A percentile compares a stretch with the other conserved stretches of the same genome.
Evolutionary conservation across 495 filamentous ascomycete genomes (phyloP).

Genomic region (Penicillium robsamsonii): DNA sequence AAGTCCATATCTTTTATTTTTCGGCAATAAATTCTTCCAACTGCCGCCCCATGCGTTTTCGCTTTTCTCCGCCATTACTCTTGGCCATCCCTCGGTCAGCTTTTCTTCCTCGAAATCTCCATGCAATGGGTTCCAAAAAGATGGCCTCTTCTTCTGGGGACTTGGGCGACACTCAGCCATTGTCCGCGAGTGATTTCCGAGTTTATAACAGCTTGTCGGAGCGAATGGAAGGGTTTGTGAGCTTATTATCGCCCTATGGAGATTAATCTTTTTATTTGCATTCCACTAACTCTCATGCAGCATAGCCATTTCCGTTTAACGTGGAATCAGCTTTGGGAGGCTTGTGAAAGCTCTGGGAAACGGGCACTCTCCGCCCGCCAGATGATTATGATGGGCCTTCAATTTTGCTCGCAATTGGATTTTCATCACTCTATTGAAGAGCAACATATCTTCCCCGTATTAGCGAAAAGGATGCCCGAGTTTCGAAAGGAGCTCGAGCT

Average conservation of each 20-base stretch:
- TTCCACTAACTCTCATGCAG: slow-evolving; percentile 31
- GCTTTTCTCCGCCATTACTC: slow-evolving; percentile 5
- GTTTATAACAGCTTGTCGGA: slow-evolving; percentile 72
- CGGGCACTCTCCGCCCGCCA: slow-evolving; percentile 60
- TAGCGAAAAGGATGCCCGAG: slow-evolving; percentile 78
- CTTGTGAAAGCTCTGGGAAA: slow-evolving; percentile 54
- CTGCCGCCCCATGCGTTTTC: slow-evolving; percentile 27
- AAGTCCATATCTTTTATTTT: not conserved
- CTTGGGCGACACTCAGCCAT: slow-evolving; percentile 13
- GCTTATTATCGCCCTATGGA: slow-evolving; percentile 14
- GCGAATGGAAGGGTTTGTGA: slow-evolving; percentile 73
- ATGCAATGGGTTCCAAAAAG: slow-evolving; percentile 13
- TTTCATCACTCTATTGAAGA: slow-evolving; percentile 87
- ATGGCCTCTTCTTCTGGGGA: not conserved
- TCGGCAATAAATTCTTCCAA: slow-evolving; percentile 19
- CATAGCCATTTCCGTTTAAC: slow-evolving; percentile 74
- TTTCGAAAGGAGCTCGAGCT: slow-evolving; percentile 67
- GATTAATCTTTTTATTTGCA: not conserved
- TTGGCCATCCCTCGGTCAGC: not conserved
- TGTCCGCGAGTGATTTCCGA: slow-evolving; percentile 56
- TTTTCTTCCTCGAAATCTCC: slow-evolving; percentile 3
- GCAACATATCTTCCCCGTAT: slow-evolving; percentile 71
- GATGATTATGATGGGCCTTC: slow-evolving; percentile 61
- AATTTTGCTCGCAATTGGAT: slow-evolving; percentile 66
- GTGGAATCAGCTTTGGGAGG: slow-evolving; percentile 67